Evolutionary conservation across 2,329 filamentous ascomycete genomes (phyloP), one percentile per base, ranked within the genome.

Genomic region (Fusarium pseudograminearum): DNA sequence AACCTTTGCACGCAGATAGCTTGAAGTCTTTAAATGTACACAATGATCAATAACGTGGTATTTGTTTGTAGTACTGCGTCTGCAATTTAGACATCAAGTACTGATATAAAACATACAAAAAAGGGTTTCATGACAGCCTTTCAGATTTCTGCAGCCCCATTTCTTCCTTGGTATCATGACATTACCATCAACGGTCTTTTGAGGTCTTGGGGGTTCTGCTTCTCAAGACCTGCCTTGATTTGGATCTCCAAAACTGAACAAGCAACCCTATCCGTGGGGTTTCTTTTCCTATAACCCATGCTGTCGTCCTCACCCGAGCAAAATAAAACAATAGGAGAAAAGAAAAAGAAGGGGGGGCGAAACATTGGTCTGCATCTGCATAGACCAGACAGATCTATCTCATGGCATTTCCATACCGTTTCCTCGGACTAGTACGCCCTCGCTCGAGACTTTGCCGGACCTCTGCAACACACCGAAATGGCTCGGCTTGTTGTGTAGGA

Each of bases 61-160:
- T 65, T 61, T 48, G 36, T 44, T 45, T 67, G 50, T 70, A 60
- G 46, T 54, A 59, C 56, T 64, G 58, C 41, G 50, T 42, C 30
- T 28, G 33, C 47, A 55, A 55, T 52, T 47, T 53, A 57, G 63
- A 65, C 59, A 61, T 61, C 67, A 58, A 40, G 59, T 57, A 55
- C 55, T 61, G 47, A 51, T 70, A 61, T 71, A 71, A 71, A 71
- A 70, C 67, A 70, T 70, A 67, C 65, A 69, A 69, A 68, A 45
- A 71, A 50, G 50, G 52, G 46, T 45, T 50, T 57, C 54, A 24
- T 59, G 48, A 48, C 50, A 61, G 44, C 57, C 64, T 68, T 57
- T 55, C 31, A 56, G 33, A 45, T 54, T 50, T 64, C 55, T 54
- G 54, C 36, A 61, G 53, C 50, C 57, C 55, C 51, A 46, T 58